These are phyloP conservation scores for Serendipita sp. DNA, from an alignment of 768 basidiomycete species.

Conservation along the genomic window DNA sequence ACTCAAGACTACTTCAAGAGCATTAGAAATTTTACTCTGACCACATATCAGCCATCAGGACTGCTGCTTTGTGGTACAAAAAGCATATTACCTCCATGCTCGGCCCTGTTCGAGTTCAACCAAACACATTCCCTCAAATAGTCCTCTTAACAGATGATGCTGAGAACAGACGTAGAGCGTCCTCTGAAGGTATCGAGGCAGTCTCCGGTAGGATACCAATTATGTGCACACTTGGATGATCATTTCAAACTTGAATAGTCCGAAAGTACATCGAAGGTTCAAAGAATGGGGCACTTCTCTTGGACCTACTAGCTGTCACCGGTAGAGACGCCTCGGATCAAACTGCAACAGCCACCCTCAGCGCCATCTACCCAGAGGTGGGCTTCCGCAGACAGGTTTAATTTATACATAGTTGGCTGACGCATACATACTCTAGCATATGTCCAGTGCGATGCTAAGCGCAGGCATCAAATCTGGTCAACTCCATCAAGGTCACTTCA, in stretches of 20 bases:
- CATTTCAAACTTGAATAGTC: constrained; percentile 27
- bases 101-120: constrained; percentile 36
- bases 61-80: constrained; percentile 76
- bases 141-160: constrained; percentile 83
- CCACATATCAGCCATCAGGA: constrained; percentile 56
- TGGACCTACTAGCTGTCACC: constrained; percentile 66
- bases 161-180: constrained; percentile 65
- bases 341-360: constrained; percentile 32
- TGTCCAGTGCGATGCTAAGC: constrained; percentile 49
- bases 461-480: constrained; percentile 77
- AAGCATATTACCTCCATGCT: constrained; percentile 41
- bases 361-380: constrained; percentile 64
- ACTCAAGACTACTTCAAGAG: constrained; percentile 8
- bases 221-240: neutral
- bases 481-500: constrained; percentile 87
- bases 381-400: neutral
- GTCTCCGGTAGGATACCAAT: constrained; percentile 37
- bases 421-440: constrained; percentile 47
- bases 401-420: neutral
- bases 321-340: constrained; percentile 46
- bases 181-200: constrained; percentile 41
- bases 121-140: constrained; percentile 37
- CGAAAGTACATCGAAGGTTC: constrained; percentile 69
- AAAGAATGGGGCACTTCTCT: constrained; percentile 44
- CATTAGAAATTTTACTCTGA: neutral